Evolutionary conservation across 495 filamentous ascomycete species (phyloP).

Genomic region (Penicillium herquei): DNA sequence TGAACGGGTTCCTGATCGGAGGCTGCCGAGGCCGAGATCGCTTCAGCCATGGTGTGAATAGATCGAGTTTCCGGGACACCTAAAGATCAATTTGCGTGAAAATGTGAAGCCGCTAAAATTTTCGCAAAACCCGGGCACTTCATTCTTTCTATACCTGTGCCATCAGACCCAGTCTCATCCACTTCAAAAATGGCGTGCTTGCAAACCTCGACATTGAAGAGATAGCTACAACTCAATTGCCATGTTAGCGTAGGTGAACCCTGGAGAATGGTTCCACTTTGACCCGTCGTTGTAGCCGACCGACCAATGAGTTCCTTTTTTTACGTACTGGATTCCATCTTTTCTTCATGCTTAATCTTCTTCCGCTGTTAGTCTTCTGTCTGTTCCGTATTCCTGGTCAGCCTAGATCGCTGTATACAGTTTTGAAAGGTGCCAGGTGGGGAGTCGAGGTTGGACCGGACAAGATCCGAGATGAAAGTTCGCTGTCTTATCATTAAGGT

Average conservation of each 20-base stretch:
- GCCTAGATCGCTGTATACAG: not conserved
- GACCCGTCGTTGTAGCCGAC: not conserved
- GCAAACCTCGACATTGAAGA: not conserved
- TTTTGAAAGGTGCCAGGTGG: not conserved
- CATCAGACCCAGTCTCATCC: not conserved
- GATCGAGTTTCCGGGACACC: not conserved
- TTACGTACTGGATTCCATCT: not conserved
- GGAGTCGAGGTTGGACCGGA: not conserved
- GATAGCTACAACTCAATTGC: not conserved
- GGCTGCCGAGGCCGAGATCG: slow-evolving; percentile 10
- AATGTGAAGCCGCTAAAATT: not conserved
- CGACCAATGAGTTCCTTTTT: not conserved
- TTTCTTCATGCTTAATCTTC: not conserved
- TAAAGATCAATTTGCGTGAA: not conserved
- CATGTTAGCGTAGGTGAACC: not conserved
- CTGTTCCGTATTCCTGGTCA: not conserved
- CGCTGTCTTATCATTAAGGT: not conserved
- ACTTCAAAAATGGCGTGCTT: slow-evolving; percentile 5
- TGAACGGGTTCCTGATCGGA: slow-evolving; percentile 5
- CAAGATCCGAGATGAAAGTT: not conserved
- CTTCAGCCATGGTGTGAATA: slow-evolving; percentile 11
- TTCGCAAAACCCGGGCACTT: not conserved
- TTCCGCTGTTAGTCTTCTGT: not conserved
- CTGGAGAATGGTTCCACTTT: not conserved
- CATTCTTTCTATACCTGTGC: not conserved